phyloP scores from a whole-genome alignment of 495 filamentous ascomycete species.

The Parachaetomium inaequale region DNA sequence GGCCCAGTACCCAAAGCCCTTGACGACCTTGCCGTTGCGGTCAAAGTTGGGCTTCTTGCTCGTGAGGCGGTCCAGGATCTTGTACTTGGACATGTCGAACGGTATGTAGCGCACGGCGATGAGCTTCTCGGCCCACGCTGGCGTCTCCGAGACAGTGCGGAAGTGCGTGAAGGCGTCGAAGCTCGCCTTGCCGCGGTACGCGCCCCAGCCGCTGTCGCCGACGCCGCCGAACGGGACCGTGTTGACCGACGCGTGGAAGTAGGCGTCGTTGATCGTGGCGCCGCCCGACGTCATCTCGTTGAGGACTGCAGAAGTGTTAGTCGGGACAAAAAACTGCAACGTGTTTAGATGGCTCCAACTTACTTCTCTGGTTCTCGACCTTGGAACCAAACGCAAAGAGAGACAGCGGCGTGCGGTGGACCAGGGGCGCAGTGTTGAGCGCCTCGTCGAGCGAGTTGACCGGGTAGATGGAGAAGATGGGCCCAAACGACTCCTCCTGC shows the following conservation, averaged over 20 bases:
- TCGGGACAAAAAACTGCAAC: neutral
- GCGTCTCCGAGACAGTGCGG: conserved; percentile 69
- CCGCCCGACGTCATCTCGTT: conserved; percentile 69
- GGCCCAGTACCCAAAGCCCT: conserved; percentile 47
- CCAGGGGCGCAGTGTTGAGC: conserved; percentile 66
- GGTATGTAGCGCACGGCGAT: conserved; percentile 79
- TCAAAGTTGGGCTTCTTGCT: conserved; percentile 74
- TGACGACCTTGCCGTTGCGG: conserved; percentile 61
- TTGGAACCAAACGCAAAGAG: conserved; percentile 82
- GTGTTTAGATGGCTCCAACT: conserved; percentile 18
- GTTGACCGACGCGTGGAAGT: conserved; percentile 71
- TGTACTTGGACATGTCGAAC: conserved; percentile 52
- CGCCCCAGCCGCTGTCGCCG: conserved; percentile 76
- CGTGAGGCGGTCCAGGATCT: conserved; percentile 55
- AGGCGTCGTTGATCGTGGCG: conserved; percentile 76
- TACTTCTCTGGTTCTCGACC: conserved; percentile 64
- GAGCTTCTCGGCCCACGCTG: conserved; percentile 74
- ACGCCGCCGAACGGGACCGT: conserved; percentile 88
- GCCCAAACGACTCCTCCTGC: conserved; percentile 82
- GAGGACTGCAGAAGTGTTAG: conserved; percentile 46
- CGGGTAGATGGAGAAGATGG: conserved; percentile 74
- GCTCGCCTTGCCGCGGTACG: conserved; percentile 76
- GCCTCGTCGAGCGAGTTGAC: conserved; percentile 76
- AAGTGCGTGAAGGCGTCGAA: conserved; percentile 86
- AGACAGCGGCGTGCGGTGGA: conserved; percentile 75